Evolutionary conservation across 768 basidiomycete genomes (phyloP).

Genomic region (Suillus decipiens): DNA sequence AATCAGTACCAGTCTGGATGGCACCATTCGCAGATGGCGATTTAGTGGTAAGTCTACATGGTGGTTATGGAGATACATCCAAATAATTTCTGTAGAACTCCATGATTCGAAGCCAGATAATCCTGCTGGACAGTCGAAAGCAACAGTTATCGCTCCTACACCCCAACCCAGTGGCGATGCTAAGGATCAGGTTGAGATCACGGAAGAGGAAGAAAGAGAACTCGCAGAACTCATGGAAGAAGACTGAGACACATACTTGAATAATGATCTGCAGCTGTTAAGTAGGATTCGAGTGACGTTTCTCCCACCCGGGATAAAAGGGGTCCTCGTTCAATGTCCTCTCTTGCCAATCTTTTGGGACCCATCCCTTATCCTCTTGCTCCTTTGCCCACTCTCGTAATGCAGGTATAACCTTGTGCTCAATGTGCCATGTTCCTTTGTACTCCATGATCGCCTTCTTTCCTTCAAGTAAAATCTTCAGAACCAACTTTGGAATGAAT

Average conservation of each 20-base stretch:
- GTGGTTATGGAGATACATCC: neutral
- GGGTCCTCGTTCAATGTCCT: slow-evolving; percentile 52
- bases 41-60: slow-evolving; percentile 51
- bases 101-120: slow-evolving; percentile 25
- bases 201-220: slow-evolving; percentile 90
- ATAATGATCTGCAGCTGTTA: neutral
- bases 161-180: slow-evolving; percentile 30
- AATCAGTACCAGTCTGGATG: slow-evolving; percentile 81
- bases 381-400: slow-evolving; percentile 48
- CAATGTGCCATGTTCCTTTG: slow-evolving; percentile 43
- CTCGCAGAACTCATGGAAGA: slow-evolving; percentile 74
- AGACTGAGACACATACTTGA: slow-evolving; percentile 16
- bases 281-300: slow-evolving; percentile 22
- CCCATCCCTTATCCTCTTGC: slow-evolving; percentile 48
- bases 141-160: slow-evolving; percentile 26
- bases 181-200: slow-evolving; percentile 46
- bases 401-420: slow-evolving; percentile 47
- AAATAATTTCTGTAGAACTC: slow-evolving; percentile 24
- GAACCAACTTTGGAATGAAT: slow-evolving; percentile 48
- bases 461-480: slow-evolving; percentile 44
- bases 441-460: slow-evolving; percentile 43
- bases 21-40: slow-evolving; percentile 85
- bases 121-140: slow-evolving; percentile 19
- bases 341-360: slow-evolving; percentile 49
- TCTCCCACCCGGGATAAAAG: slow-evolving; percentile 51